Conservation (phyloP, 805 yeast genomes). For the Kazachstania bromeliacearum region DNA sequence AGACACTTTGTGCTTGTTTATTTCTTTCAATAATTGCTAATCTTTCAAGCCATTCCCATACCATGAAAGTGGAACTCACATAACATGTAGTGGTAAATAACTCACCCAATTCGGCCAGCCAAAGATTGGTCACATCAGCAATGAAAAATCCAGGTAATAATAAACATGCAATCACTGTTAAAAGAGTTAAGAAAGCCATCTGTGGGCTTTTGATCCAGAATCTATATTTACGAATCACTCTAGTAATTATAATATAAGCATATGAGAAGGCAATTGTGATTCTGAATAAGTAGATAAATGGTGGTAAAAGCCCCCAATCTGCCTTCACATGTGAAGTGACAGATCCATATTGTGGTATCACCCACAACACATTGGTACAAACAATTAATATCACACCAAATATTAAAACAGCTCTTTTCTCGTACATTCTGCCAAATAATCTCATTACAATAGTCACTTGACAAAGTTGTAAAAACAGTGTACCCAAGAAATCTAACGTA, state of each 20-base stretch:
- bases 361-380: constrained; percentile 61
- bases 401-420: constrained; percentile 52
- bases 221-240: constrained; percentile 42
- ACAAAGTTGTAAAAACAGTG: constrained; percentile 48
- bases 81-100: constrained; percentile 65
- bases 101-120: constrained; percentile 68
- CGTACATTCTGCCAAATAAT: constrained; percentile 56
- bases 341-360: constrained; percentile 35
- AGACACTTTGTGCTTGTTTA: constrained; percentile 58
- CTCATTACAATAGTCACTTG: constrained; percentile 68
- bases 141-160: constrained; percentile 62
- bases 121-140: constrained; percentile 65
- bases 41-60: constrained; percentile 82
- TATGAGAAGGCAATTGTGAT: constrained; percentile 63
- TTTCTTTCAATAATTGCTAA: constrained; percentile 46
- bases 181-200: constrained; percentile 46
- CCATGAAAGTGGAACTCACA: constrained; percentile 59
- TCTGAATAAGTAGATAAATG: constrained; percentile 63
- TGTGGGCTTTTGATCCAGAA: constrained; percentile 37
- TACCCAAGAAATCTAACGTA: constrained; percentile 48
- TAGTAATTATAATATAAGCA: constrained; percentile 53
- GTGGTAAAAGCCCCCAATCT: constrained; percentile 49
- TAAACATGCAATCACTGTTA: constrained; percentile 47
- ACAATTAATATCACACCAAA: constrained; percentile 47
- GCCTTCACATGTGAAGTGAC: constrained; percentile 15